A percentile compares a stretch with the other conserved stretches of the same genome.
These are phyloP conservation scores for Diaporthe vaccinii DNA, from an alignment of 2,329 filamentous ascomycete genomes.

Conservation along the genomic window DNA sequence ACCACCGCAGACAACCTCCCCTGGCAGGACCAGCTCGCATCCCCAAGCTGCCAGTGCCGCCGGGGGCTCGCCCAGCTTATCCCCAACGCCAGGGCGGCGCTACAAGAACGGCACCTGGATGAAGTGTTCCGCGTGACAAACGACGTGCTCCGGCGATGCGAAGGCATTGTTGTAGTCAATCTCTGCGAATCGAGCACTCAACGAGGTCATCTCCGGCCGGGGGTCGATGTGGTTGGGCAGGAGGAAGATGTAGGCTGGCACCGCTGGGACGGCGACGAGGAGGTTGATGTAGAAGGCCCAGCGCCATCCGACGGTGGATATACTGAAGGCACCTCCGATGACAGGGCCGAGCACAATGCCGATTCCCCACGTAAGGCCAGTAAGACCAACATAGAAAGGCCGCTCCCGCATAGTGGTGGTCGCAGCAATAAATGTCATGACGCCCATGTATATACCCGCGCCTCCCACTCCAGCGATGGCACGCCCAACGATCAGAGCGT, in stretches of 20 bases:
- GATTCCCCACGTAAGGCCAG: conserved; percentile 51
- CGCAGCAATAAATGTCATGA: conserved; percentile 21
- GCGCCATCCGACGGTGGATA: conserved; percentile 32
- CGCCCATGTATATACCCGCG: conserved; percentile 57
- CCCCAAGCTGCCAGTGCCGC: conserved; percentile 7
- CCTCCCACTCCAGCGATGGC: conserved; percentile 61
- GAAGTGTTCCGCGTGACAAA: not conserved
- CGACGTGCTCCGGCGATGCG: conserved; percentile 14
- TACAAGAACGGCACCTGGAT: not conserved
- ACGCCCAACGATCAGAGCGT: conserved; percentile 62
- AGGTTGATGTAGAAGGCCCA: conserved; percentile 41
- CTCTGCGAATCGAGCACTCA: not conserved
- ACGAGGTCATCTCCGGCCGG: conserved; percentile 3
- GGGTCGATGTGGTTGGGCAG: conserved; percentile 39
- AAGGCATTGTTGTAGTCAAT: conserved; percentile 53
- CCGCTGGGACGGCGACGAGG: conserved; percentile 31
- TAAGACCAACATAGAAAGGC: not conserved
- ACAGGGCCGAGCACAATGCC: conserved; percentile 48
- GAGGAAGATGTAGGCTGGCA: conserved; percentile 19
- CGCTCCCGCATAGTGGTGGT: conserved; percentile 16
- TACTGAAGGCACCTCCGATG: conserved; percentile 34
- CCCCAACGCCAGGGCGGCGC: not conserved
- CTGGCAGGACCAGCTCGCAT: conserved; percentile 4
- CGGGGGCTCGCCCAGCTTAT: conserved; percentile 10
- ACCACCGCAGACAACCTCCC: not conserved